These are phyloP conservation scores for Thielaviopsis euricoi DNA, from an alignment of 2,329 filamentous ascomycete genomes.

Conservation along the genomic window DNA sequence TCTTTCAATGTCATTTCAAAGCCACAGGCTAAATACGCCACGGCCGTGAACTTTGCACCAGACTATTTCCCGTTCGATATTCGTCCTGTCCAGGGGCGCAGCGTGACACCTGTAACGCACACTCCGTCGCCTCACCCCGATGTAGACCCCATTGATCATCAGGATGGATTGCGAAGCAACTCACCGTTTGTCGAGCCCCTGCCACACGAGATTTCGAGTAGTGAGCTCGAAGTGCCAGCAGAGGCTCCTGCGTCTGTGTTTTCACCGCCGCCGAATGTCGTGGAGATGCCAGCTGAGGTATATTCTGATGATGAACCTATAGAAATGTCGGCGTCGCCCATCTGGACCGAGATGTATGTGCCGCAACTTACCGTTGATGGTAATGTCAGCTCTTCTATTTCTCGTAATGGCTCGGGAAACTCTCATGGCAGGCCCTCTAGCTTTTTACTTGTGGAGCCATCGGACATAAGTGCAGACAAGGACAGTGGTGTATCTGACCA, in stretches of 20 bases:
- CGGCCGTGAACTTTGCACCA: not conserved
- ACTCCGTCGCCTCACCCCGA: not conserved
- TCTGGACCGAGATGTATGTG: not conserved
- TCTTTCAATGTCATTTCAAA: constrained; percentile 2
- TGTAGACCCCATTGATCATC: not conserved
- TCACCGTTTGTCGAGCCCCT: not conserved
- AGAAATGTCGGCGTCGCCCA: not conserved
- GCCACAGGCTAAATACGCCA: not conserved
- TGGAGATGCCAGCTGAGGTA: not conserved
- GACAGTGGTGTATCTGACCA: constrained; percentile 9
- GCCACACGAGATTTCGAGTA: not conserved
- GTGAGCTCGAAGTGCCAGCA: not conserved
- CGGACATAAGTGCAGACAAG: not conserved
- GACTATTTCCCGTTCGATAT: not conserved
- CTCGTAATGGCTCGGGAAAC: not conserved
- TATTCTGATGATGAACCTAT: not conserved
- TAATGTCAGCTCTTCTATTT: not conserved
- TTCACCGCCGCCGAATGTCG: not conserved
- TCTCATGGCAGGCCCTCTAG: not conserved
- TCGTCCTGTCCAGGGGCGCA: not conserved
- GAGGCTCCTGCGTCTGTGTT: not conserved
- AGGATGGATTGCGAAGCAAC: not conserved
- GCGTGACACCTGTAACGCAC: not conserved
- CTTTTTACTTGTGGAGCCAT: not conserved
- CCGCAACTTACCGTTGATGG: not conserved